phyloP scores from a whole-genome alignment of 2,329 filamentous ascomycete species.

The Diaporthe vaccinii region DNA sequence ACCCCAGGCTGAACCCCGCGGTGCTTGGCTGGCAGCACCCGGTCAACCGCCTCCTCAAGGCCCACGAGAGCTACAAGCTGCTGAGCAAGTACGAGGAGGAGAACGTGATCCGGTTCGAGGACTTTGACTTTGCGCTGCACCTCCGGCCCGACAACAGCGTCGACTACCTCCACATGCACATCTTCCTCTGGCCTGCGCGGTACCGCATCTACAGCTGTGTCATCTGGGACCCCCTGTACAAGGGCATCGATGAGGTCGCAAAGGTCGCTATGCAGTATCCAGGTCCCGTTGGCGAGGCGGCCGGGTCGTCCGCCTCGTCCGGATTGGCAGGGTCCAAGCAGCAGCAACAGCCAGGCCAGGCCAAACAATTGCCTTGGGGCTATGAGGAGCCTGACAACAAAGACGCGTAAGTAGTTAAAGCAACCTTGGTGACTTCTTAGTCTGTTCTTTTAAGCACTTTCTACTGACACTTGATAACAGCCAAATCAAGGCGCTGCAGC shows the following conservation, averaged over 20 bases:
- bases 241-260: slow-evolving; percentile 15
- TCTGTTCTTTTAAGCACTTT: too few relatives aligned
- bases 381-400: slow-evolving; percentile 14
- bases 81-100: slow-evolving; percentile 27
- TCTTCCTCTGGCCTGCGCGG: slow-evolving; percentile 15
- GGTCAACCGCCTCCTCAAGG: slow-evolving; percentile 7
- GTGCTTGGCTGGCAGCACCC: slow-evolving; percentile 26
- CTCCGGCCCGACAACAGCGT: slow-evolving; percentile 22
- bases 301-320: neutral
- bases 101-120: slow-evolving; percentile 22
- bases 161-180: slow-evolving; percentile 28
- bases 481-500: neutral
- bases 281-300: neutral
- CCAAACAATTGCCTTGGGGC: slow-evolving; percentile 15
- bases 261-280: slow-evolving; percentile 12
- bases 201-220: slow-evolving; percentile 30
- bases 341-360: neutral
- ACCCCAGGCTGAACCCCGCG: neutral
- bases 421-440: fast-evolving
- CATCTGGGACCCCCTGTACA: slow-evolving; percentile 22
- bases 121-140: slow-evolving; percentile 31
- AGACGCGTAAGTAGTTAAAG: neutral
- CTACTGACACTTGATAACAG: neutral
- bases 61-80: slow-evolving; percentile 16
- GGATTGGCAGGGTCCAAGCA: neutral